Evolutionary conservation across 2,329 filamentous ascomycete genomes (phyloP), one percentile per base, ranked within the genome.

Genomic region (Drechmeria coniospora): DNA sequence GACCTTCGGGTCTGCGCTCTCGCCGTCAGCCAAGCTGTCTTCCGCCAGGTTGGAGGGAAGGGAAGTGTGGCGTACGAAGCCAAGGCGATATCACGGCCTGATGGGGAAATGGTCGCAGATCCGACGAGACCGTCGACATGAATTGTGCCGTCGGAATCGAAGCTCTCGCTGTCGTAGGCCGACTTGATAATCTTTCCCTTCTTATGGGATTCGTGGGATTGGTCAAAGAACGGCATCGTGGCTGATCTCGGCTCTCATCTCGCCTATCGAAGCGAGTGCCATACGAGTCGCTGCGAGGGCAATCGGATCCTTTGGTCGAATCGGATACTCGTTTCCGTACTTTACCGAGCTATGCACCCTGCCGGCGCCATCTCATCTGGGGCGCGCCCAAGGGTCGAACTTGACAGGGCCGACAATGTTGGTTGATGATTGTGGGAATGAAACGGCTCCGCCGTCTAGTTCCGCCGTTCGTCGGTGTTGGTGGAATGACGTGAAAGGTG

Each of bases 71-170:
- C 65, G 54, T 45, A 69, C 65, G 83, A 92, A 30, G 84, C 87
- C 37, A 94, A 63, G 20, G 87, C 86, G 31, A 94, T 74, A 56
- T 94, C 87, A 42, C 87, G 71, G 26, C 87, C 84, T 34, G 79
- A 86, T 3, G 86, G 86, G 13, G 86, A 92, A 53, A 94, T 93
- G 33, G 83, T 87, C 41, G 87, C 86, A 5, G 87, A 92, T 26
- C 84, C 84, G 28, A 93, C 82, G 14, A 70, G 53, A n/a, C 68
- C 68, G 37, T 86, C 77, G 28, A 94, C 79, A 43, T 80, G 74
- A 40, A 94, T 86, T 2, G 77, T 80, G 28, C 79, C 77, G 53
- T 92, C 79, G 36, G 77, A 70, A 41, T 84, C 82, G 42, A 93
- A 94, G 19, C 80, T 92, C 30, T 80, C 74, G 50, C 83, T 92